Conservation (phyloP, 768 basidiomycete species). For the Scleroderma bovista region DNA sequence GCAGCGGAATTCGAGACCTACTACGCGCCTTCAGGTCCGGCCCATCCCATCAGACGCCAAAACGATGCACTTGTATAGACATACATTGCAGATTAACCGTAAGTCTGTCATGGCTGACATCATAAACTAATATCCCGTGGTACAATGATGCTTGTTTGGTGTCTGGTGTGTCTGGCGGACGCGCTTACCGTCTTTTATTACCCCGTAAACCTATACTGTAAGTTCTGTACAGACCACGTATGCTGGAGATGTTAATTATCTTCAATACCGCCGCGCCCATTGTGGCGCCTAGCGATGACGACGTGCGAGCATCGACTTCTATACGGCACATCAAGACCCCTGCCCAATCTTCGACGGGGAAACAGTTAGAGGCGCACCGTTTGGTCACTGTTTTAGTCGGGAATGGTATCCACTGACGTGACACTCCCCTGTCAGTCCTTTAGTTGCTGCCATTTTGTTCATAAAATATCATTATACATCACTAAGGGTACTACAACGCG, state of each 20-base stretch:
- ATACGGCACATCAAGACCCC: constrained; percentile 65
- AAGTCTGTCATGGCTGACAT: constrained; percentile 73
- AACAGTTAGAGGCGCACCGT: constrained; percentile 66
- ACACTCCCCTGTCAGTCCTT: constrained; percentile 41
- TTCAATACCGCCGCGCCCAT: not conserved
- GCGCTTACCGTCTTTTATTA: constrained; percentile 82
- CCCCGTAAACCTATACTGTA: constrained; percentile 72
- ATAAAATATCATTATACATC: not conserved
- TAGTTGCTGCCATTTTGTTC: not conserved
- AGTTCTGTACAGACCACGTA: constrained; percentile 19
- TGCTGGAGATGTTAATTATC: constrained; percentile 16
- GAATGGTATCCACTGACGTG: constrained; percentile 8
- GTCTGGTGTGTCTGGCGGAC: constrained; percentile 86
- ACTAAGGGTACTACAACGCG: constrained; percentile 77
- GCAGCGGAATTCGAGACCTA: constrained; percentile 70
- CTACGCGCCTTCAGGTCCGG: constrained; percentile 67
- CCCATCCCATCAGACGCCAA: not conserved
- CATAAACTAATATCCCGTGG: constrained; percentile 68
- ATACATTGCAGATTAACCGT: constrained; percentile 63
- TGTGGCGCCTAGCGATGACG: constrained; percentile 53
- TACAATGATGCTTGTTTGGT: constrained; percentile 90
- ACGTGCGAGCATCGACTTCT: constrained; percentile 89
- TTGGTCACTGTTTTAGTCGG: not conserved
- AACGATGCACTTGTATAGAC: not conserved
- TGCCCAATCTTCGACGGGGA: constrained; percentile 59